Conservation (phyloP, 208 protist species). For the Acanthamoeba lenticulata region DNA sequence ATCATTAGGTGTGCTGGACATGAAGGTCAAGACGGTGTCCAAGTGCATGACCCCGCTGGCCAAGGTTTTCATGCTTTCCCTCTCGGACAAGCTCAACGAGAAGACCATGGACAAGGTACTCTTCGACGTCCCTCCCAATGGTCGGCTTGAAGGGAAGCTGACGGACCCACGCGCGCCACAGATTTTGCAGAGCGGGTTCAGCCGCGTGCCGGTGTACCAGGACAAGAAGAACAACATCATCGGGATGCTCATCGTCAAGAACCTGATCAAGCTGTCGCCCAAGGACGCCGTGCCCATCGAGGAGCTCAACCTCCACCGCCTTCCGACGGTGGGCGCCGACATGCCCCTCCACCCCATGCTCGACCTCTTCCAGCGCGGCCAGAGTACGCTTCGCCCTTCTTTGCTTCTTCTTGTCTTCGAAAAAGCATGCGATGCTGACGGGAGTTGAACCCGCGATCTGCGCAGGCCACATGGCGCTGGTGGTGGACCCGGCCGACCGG, state of each 20-base stretch:
- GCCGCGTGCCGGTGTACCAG: conserved; percentile 90
- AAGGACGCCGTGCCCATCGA: conserved; percentile 57
- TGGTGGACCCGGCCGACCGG: conserved; percentile 24
- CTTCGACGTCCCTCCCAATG: background rate
- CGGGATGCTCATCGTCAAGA: conserved; percentile 90
- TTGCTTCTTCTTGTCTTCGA: background rate
- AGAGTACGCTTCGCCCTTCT: conserved; percentile 40
- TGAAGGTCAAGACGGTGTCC: conserved; percentile 78
- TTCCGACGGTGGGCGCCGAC: conserved; percentile 61
- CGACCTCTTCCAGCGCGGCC: conserved; percentile 75
- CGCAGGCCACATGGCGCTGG: conserved; percentile 61
- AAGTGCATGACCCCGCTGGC: conserved; percentile 78
- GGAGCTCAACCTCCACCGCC: conserved; percentile 39
- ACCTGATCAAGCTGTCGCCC: conserved; percentile 84
- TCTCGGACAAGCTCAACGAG: background rate
- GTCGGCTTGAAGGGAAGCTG: too few species aligned
- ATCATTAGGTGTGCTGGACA: conserved; percentile 64
- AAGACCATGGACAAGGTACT: conserved; percentile 72
- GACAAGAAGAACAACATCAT: conserved; percentile 89
- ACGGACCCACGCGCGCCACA: background rate
- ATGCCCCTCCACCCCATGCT: conserved; percentile 73
- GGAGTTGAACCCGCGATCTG: background rate
- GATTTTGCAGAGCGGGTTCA: conserved; percentile 87
- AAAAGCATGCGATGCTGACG: background rate
- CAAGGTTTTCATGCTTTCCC: conserved; percentile 79